Percentiles rank a stretch among this genome's conserved stretches.
phyloP scores from a whole-genome alignment of 768 basidiomycete genomes.

The Macrocybe gigantea region DNA sequence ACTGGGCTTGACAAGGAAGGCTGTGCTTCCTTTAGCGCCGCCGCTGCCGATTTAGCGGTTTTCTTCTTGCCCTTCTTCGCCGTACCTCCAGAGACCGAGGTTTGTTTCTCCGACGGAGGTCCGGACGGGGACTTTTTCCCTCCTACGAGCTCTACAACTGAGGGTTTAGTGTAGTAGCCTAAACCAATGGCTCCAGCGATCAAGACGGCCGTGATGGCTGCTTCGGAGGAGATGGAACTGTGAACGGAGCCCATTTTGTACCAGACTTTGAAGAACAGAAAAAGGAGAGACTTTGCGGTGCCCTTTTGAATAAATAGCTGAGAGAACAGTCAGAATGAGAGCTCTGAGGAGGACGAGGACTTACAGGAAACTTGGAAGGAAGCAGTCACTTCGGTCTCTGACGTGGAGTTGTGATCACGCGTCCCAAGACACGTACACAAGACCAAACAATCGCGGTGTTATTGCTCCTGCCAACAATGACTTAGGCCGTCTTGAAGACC shows the following conservation, averaged over 20 bases:
- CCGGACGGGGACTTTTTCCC: not conserved
- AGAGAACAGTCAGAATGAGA: not conserved
- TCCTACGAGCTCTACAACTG: conserved; percentile 4
- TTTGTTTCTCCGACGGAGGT: not conserved
- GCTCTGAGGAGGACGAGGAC: not conserved
- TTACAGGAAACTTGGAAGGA: not conserved
- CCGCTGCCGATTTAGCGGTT: not conserved
- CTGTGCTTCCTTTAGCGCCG: not conserved
- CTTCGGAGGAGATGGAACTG: conserved; percentile 35
- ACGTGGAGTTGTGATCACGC: conserved; percentile 6
- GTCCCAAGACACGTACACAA: conserved; percentile 4
- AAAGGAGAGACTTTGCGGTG: too few relatives aligned
- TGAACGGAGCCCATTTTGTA: conserved; percentile 38
- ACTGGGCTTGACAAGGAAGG: not conserved
- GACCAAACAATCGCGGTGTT: conserved; percentile 2
- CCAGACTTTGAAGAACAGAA: too few relatives aligned
- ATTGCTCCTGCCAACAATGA: too few relatives aligned
- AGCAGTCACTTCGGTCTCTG: not conserved
- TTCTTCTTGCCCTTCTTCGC: conserved; percentile 15
- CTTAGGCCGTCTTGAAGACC: too few relatives aligned
- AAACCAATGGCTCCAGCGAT: conserved; percentile 35
- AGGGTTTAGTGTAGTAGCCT: conserved; percentile 26
- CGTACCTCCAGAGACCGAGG: not conserved
- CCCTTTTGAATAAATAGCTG: too few relatives aligned
- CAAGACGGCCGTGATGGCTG: conserved; percentile 28